Evolutionary conservation across 805 yeast species (phyloP), one percentile per base, ranked within the genome.

Genomic region (Hanseniaspora vineae): DNA sequence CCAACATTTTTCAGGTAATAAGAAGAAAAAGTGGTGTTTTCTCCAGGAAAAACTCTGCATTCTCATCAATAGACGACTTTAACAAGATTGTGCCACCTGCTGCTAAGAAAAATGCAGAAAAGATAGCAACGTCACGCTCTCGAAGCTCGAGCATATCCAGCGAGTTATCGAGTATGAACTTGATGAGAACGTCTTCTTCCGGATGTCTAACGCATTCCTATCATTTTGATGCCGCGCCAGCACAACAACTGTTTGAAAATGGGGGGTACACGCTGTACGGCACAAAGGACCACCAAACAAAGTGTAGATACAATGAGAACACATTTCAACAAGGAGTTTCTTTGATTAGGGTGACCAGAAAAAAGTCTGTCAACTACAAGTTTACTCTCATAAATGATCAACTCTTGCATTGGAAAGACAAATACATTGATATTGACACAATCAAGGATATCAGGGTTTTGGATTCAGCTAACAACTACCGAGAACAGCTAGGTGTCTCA

Each of bases 401-500:
- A 2, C 49, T 53, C 3, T 52, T 64, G 4, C 46, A 50, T 3
- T 64, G 67, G 67, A 58, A 56, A 32, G 57, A 56, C 23, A 61
- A 61, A 49, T 54, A 50, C 18, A 43, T 64, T n/a, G 55, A 55
- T n/a, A 46, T 64, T 13, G 65, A 62, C 43, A 49, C 60, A 13
- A 60, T 64, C 15, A 64, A 59, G 48, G 68, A 63, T 48, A 56
- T 64, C 2, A 51, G 68, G 43, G 69, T 75, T 2, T 85, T 81
- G 2, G 74, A 72, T 18, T 85, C 83, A 55, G 96, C 96, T 1
- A 73, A 75, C 35, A 85, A 86, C 54, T 90, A 88, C 59, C 67
- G 96, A 51, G 96, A 89, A 58, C 95, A 88, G 61, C 76, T 85
- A 54, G 80, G 82, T 35, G 74, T 87, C 1, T 75, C 88, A 1